Conservation (phyloP, 148 eudicot genomes). For the Fagopyrum esculentum region DNA sequence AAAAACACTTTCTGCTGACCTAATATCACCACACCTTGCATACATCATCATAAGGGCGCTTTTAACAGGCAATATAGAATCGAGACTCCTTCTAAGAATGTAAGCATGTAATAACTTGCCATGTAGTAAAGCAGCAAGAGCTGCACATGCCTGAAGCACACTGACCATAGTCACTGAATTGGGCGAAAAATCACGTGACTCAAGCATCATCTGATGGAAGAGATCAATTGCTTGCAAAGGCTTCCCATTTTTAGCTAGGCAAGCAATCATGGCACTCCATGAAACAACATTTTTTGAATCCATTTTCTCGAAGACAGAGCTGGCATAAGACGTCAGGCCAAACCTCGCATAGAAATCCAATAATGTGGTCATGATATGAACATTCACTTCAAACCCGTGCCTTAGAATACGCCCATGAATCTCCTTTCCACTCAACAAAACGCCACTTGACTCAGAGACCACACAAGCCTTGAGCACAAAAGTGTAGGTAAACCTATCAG, state of each 20-base stretch:
- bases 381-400: constrained; percentile 67
- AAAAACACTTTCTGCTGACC: constrained; percentile 47
- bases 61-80: constrained; percentile 69
- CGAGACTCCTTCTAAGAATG: constrained; percentile 62
- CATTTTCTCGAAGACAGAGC: constrained; percentile 52
- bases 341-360: constrained; percentile 83
- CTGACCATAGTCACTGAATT: constrained; percentile 91
- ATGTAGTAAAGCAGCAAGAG: constrained; percentile 69
- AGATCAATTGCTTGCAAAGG: constrained; percentile 65
- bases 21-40: constrained; percentile 73
- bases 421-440: constrained; percentile 54
- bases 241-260: constrained; percentile 70
- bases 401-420: constrained; percentile 76
- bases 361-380: constrained; percentile 88
- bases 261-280: constrained; percentile 94
- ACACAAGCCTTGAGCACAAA: constrained; percentile 91
- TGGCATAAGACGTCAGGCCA: constrained; percentile 52
- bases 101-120: constrained; percentile 74
- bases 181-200: constrained; percentile 37
- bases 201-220: constrained; percentile 67
- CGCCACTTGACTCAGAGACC: constrained; percentile 36
- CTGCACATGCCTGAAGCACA: constrained; percentile 87
- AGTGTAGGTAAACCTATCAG: constrained; percentile 89
- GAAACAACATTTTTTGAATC: constrained; percentile 73
- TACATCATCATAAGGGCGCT: constrained; percentile 78